Percentiles rank a stretch among this genome's conserved stretches.
phyloP scores from a whole-genome alignment of 1,139 yeast species.

The Nakaseomyces uthaithaninus region DNA sequence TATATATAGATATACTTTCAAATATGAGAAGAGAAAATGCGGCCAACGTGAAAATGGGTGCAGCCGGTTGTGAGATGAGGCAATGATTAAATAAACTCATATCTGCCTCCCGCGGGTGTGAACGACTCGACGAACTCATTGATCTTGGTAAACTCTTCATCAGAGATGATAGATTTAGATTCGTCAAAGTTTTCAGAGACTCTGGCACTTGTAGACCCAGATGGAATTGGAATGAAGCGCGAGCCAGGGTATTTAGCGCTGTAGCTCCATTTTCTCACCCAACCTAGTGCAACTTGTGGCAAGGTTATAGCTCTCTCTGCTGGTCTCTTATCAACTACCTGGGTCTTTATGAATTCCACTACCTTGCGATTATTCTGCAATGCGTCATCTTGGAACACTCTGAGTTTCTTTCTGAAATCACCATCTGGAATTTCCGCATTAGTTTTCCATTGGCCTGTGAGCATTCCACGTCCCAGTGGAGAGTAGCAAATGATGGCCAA shows the following conservation, averaged over 20 bases:
- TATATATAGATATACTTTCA: no score
- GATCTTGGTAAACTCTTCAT: constrained; percentile 45
- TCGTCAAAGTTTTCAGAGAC: constrained; percentile 50
- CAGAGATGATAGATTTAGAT: constrained; percentile 37
- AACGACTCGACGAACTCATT: constrained; percentile 37
- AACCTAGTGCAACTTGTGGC: constrained; percentile 66
- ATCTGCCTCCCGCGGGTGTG: constrained; percentile 46
- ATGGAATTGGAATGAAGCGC: constrained; percentile 71
- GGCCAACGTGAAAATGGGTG: no score
- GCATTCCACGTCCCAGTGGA: constrained; percentile 68
- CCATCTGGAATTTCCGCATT: constrained; percentile 42
- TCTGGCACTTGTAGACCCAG: constrained; percentile 52
- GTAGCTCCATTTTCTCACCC: constrained; percentile 44
- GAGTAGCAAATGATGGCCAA: constrained; percentile 72
- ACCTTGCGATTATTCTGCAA: constrained; percentile 44
- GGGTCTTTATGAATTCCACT: constrained; percentile 36
- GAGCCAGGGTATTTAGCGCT: constrained; percentile 39
- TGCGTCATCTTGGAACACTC: constrained; percentile 52
- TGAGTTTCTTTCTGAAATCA: constrained; percentile 47
- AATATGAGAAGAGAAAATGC: background rate
- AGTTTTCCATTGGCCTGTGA: constrained; percentile 53
- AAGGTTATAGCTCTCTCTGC: constrained; percentile 40
- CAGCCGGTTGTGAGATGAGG: background rate
- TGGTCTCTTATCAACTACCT: constrained; percentile 42
- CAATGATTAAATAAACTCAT: constrained; percentile 26